A percentile compares a stretch with the other conserved stretches of the same genome.
Conservation (phyloP, 345 rosid genomes). For the Conringia planisiliqua region DNA sequence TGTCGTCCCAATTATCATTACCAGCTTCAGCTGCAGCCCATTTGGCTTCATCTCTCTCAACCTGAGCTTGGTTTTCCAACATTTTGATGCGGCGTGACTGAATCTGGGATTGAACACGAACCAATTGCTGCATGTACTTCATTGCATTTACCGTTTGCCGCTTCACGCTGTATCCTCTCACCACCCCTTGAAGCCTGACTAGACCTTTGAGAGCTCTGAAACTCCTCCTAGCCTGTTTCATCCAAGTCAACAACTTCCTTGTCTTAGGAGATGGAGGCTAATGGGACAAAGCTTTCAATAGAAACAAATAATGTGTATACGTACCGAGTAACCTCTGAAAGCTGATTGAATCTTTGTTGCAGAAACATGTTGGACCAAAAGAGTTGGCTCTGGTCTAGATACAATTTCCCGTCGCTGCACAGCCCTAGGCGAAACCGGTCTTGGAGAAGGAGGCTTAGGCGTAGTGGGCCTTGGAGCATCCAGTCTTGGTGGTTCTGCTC, state of each 20-base stretch:
- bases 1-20: constrained; percentile 79
- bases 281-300: neutral
- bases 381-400: constrained; percentile 66
- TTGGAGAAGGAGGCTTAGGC: constrained; percentile 57
- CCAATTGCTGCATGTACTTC: constrained; percentile 89
- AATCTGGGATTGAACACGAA: constrained; percentile 87
- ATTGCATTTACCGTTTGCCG: constrained; percentile 82
- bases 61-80: constrained; percentile 71
- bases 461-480: constrained; percentile 36
- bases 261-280: neutral
- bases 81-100: constrained; percentile 84
- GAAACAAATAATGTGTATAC: neutral
- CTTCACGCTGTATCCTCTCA: constrained; percentile 84
- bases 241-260: neutral
- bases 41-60: constrained; percentile 43
- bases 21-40: constrained; percentile 62
- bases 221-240: constrained; percentile 81
- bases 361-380: constrained; percentile 61
- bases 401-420: constrained; percentile 34
- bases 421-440: constrained; percentile 26
- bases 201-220: constrained; percentile 88
- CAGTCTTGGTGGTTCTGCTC: constrained; percentile 13
- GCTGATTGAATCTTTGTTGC: constrained; percentile 90
- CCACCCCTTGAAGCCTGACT: constrained; percentile 93
- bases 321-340: constrained; percentile 76